Percentiles rank a stretch among this genome's conserved stretches.
Conservation (phyloP, 2,329 filamentous ascomycete species). For the Byssothecium circinans region DNA sequence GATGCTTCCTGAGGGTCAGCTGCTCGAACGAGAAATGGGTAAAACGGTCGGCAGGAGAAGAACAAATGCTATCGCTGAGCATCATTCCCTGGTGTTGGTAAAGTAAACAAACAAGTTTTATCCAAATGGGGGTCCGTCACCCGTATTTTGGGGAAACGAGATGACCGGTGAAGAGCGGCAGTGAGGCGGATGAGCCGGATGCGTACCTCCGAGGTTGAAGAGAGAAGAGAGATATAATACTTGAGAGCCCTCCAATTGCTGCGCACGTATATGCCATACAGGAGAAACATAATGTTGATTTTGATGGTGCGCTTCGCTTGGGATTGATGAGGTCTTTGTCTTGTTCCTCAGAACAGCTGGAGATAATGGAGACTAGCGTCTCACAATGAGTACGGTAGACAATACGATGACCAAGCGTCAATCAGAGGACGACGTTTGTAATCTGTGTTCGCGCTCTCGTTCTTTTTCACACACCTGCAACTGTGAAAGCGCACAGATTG, state of each 20-base stretch:
- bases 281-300: slow-evolving; percentile 8
- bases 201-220: slow-evolving; percentile 32
- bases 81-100: slow-evolving; percentile 25
- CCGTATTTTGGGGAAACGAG: slow-evolving; percentile 24
- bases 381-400: neutral
- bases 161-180: slow-evolving; percentile 11
- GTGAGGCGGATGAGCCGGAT: slow-evolving; percentile 34
- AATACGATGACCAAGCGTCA: slow-evolving; percentile 28
- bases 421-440: slow-evolving; percentile 21
- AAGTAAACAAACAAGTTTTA: slow-evolving; percentile 28
- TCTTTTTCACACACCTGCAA: neutral
- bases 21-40: slow-evolving; percentile 10
- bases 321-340: neutral
- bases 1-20: slow-evolving; percentile 5
- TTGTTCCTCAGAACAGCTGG: neutral
- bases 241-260: slow-evolving; percentile 16
- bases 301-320: neutral
- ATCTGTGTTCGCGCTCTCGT: slow-evolving; percentile 23
- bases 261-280: slow-evolving; percentile 6
- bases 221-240: slow-evolving; percentile 16
- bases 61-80: slow-evolving; percentile 18
- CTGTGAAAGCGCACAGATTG: slow-evolving; percentile 18
- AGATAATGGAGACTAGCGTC: neutral
- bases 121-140: slow-evolving; percentile 26
- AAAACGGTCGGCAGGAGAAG: slow-evolving; percentile 16